A percentile compares a stretch with the other conserved stretches of the same genome.
These are phyloP conservation scores for Hanseniaspora pseudoguilliermondii DNA, from an alignment of 805 yeast species.

Conservation along the genomic window DNA sequence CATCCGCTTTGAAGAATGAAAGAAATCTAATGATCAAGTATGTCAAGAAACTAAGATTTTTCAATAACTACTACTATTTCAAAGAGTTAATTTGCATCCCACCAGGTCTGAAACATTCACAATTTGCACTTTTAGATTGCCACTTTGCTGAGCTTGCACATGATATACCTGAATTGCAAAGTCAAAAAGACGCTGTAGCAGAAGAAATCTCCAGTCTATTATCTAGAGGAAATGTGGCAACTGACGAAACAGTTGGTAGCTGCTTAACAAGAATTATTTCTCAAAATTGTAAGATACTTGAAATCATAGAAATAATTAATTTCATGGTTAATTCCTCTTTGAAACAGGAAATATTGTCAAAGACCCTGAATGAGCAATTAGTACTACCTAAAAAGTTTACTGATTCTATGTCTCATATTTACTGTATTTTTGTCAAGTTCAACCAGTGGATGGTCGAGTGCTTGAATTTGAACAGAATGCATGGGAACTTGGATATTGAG, in stretches of 20 bases:
- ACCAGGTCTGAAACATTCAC: constrained; percentile 13
- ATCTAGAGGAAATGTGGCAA: not conserved
- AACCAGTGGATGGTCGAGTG: constrained; percentile 29
- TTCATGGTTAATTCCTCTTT: constrained; percentile 24
- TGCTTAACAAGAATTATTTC: constrained; percentile 1
- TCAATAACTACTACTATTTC: constrained; percentile 20
- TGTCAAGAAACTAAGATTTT: constrained; percentile 27
- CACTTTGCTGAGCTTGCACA: not conserved
- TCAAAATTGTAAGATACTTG: constrained; percentile 21
- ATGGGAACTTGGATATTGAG: constrained; percentile 18
- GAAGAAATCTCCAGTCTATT: constrained; percentile 18
- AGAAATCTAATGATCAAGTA: constrained; percentile 26
- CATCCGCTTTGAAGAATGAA: constrained; percentile 24
- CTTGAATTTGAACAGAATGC: constrained; percentile 13
- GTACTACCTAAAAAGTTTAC: constrained; percentile 19
- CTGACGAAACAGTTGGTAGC: not conserved
- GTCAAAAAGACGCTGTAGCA: constrained; percentile 3
- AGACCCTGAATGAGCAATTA: constrained; percentile 24
- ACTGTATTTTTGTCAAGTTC: constrained; percentile 26
- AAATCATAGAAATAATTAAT: constrained; percentile 24
- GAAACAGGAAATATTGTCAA: constrained; percentile 26
- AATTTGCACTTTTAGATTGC: constrained; percentile 7
- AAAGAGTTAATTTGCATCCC: constrained; percentile 4
- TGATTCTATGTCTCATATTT: constrained; percentile 21
- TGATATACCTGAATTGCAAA: not conserved